Conservation (phyloP, 2,329 filamentous ascomycete genomes). For the Colletotrichum acutatum region DNA sequence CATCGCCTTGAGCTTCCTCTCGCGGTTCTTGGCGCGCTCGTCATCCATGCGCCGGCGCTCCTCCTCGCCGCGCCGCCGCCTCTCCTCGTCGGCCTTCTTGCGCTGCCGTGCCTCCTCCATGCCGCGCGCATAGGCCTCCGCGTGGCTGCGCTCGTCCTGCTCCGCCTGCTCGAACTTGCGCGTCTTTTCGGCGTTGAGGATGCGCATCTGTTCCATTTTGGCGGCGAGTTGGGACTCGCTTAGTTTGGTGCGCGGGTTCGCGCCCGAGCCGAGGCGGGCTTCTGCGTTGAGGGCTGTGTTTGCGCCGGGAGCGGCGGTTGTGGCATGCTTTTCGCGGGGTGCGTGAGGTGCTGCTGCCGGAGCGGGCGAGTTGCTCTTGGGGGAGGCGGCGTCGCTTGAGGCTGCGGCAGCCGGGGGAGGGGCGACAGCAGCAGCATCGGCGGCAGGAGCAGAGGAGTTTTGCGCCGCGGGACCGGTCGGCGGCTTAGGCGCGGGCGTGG, state of each 20-base stretch:
- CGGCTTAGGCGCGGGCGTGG: conserved; percentile 18
- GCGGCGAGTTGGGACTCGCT: conserved; percentile 68
- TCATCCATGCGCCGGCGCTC: conserved; percentile 64
- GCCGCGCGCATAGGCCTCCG: conserved; percentile 63
- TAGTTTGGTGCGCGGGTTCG: conserved; percentile 69
- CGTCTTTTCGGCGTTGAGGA: conserved; percentile 67
- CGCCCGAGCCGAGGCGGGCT: conserved; percentile 62
- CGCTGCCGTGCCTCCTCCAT: conserved; percentile 66
- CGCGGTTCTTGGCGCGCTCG: conserved; percentile 69
- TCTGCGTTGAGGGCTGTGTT: conserved; percentile 49
- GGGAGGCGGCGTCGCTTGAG: background rate
- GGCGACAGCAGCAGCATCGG: background rate
- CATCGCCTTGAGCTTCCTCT: conserved; percentile 70
- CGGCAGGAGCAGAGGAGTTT: background rate
- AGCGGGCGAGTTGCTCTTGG: conserved; percentile 15
- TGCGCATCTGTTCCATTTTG: conserved; percentile 71
- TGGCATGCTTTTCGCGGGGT: conserved; percentile 40
- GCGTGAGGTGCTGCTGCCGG: conserved; percentile 25
- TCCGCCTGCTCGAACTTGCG: conserved; percentile 69
- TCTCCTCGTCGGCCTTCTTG: conserved; percentile 63
- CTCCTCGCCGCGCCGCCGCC: conserved; percentile 62
- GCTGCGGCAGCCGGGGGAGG: too few species aligned
- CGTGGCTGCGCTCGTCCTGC: conserved; percentile 66
- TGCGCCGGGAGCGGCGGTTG: conserved; percentile 25
- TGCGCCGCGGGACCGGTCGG: conserved; percentile 20